Evolutionary conservation across 2,329 filamentous ascomycete species (phyloP).

Genomic region (Emydomyces testavorans): DNA sequence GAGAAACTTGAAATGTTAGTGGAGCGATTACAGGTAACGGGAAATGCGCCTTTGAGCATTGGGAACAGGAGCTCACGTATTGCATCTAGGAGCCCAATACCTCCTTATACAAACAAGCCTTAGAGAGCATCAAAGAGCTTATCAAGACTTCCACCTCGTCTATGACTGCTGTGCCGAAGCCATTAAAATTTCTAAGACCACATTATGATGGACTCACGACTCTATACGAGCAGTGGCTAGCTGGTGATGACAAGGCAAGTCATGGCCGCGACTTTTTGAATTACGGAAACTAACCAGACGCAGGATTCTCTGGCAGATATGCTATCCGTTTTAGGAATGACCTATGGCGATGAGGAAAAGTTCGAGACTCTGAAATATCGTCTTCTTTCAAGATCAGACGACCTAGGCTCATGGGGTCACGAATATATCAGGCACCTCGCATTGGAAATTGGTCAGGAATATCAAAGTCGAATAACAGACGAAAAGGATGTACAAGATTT

Average conservation of each 20-base stretch:
- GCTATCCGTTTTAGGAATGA: constrained; percentile 96
- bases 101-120: constrained; percentile 77
- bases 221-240: constrained; percentile 80
- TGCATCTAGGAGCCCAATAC: constrained; percentile 64
- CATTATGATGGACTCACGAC: constrained; percentile 86
- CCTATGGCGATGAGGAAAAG: constrained; percentile 90
- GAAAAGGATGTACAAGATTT: constrained; percentile 78
- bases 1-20: constrained; percentile 96
- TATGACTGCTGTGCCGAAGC: constrained; percentile 98
- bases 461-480: constrained; percentile 71
- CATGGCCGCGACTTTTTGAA: constrained; percentile 1
- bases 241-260: constrained; percentile 68
- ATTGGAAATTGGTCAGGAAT: constrained; percentile 90
- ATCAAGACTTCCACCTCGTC: constrained; percentile 99
- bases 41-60: not conserved
- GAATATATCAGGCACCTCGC: constrained; percentile 95
- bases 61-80: constrained; percentile 1
- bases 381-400: constrained; percentile 74
- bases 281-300: constrained; percentile 1
- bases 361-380: constrained; percentile 95
- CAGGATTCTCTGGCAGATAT: constrained; percentile 76
- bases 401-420: constrained; percentile 95
- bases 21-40: constrained; percentile 69
- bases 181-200: constrained; percentile 91
- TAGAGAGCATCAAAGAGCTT: constrained; percentile 94